Conservation (phyloP, 495 filamentous ascomycete species). For the Baudoinia panamericana region DNA sequence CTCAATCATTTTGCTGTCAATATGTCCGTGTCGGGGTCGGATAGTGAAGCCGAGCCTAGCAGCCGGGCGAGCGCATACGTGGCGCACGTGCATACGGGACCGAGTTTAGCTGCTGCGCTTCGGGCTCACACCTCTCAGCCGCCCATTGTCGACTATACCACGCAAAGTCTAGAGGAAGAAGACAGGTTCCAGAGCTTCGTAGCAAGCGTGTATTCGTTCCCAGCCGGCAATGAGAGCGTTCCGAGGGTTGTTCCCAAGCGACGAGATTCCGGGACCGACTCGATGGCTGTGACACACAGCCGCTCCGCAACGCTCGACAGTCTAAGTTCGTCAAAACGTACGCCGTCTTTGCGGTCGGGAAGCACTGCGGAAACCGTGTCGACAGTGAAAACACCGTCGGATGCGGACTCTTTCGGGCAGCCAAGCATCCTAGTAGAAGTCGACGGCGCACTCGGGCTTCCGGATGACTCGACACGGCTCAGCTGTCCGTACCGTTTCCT, state of each 20-base stretch:
- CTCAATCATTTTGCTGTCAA: too few relatives aligned
- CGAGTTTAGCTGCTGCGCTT: too few relatives aligned
- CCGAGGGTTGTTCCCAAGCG: neutral
- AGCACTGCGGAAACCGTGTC: neutral
- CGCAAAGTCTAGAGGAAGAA: neutral
- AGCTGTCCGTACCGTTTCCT: slow-evolving; percentile 6
- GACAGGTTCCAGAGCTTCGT: neutral
- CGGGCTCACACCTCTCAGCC: slow-evolving; percentile 1
- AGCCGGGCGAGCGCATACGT: too few relatives aligned
- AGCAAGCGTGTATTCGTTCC: neutral
- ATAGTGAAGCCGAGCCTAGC: too few relatives aligned
- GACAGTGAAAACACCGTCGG: neutral
- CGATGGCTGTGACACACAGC: neutral
- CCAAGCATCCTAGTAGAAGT: neutral
- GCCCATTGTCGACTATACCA: neutral
- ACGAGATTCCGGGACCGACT: neutral
- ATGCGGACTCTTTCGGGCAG: neutral
- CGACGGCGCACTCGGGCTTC: neutral
- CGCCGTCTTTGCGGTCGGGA: neutral
- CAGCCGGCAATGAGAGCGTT: neutral
- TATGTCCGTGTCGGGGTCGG: too few relatives aligned
- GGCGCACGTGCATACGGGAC: too few relatives aligned
- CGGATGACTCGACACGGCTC: neutral
- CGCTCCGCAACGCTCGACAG: neutral
- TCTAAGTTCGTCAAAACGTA: neutral